A percentile compares a stretch with the other conserved stretches of the same genome.
phyloP scores from a whole-genome alignment of 83 land plant species.

The Picea abies region DNA sequence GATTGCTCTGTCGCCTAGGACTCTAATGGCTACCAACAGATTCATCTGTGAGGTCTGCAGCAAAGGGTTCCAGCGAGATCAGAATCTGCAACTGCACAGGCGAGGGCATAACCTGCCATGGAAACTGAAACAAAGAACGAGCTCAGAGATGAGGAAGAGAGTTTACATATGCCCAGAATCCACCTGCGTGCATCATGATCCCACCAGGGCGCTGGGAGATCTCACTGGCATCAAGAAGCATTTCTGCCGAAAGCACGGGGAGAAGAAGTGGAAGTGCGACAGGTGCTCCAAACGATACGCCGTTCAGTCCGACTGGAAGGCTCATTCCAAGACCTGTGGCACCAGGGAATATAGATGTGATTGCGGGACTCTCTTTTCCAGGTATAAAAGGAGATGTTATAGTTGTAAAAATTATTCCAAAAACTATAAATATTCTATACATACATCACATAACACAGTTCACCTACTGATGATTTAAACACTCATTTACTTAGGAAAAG shows the following conservation, averaged over 20 bases:
- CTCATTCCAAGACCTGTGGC: constrained; percentile 16
- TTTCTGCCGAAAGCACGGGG: constrained; percentile 6
- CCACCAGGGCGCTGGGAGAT: constrained; percentile 11
- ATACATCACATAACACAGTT: too few relatives aligned
- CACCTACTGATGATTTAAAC: too few relatives aligned
- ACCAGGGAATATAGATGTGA: constrained; percentile 17
- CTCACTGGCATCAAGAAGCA: constrained; percentile 17
- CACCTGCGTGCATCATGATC: constrained; percentile 17
- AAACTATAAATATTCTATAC: too few relatives aligned
- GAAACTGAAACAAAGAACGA: constrained; percentile 14
- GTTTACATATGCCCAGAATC: constrained; percentile 18
- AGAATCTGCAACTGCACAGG: constrained; percentile 19
- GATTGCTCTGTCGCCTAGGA: constrained; percentile 18
- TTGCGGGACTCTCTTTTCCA: constrained; percentile 19
- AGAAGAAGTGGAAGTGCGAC: constrained; percentile 18
- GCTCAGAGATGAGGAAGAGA: neutral
- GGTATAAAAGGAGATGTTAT: neutral
- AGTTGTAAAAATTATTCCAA: too few relatives aligned
- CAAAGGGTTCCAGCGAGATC: constrained; percentile 20
- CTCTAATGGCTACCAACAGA: constrained; percentile 21
- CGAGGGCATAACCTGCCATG: constrained; percentile 22
- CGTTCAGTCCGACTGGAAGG: constrained; percentile 16
- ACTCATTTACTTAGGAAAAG: too few relatives aligned
- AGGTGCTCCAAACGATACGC: constrained; percentile 17
- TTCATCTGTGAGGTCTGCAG: constrained; percentile 20